phyloP scores from a whole-genome alignment of 768 basidiomycete genomes.

The Pholiota conissans region DNA sequence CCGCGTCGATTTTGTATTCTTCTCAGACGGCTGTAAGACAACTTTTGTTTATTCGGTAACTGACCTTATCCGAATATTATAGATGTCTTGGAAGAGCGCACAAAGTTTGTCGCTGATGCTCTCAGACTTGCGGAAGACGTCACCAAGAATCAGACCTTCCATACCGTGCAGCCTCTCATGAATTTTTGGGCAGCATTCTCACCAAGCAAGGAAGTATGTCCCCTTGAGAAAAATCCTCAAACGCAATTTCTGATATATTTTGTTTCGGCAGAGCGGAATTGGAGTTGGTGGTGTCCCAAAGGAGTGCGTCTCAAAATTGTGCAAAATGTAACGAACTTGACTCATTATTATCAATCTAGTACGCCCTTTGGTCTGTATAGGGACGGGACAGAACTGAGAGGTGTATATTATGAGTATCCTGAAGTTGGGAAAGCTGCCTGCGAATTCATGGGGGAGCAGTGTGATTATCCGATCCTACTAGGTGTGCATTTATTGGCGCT shows the following conservation, averaged over 20 bases:
- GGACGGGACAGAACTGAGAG: conserved; percentile 76
- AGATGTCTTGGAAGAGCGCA: conserved; percentile 59
- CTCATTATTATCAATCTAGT: conserved; percentile 41
- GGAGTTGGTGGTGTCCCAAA: conserved; percentile 69
- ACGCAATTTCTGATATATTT: not conserved
- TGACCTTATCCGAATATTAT: not conserved
- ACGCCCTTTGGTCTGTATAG: conserved; percentile 78
- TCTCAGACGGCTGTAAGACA: conserved; percentile 72
- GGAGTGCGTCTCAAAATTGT: conserved; percentile 39
- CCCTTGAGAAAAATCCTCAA: not conserved
- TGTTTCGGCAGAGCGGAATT: conserved; percentile 65
- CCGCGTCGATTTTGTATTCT: conserved; percentile 75
- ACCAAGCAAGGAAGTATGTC: conserved; percentile 65
- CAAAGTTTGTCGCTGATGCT: conserved; percentile 69
- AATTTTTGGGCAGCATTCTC: conserved; percentile 84
- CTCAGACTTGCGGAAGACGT: conserved; percentile 66
- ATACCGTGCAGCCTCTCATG: conserved; percentile 70
- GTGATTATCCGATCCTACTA: conserved; percentile 75
- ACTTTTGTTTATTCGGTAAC: not conserved
- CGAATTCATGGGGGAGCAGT: conserved; percentile 56
- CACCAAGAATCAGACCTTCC: conserved; percentile 73
- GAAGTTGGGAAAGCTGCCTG: conserved; percentile 72
- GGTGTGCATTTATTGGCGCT: conserved; percentile 38
- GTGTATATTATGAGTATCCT: conserved; percentile 67
- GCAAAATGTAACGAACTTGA: not conserved